Conservation (phyloP, 1,139 yeast genomes). For the Scheffersomyces cryptocercus region DNA sequence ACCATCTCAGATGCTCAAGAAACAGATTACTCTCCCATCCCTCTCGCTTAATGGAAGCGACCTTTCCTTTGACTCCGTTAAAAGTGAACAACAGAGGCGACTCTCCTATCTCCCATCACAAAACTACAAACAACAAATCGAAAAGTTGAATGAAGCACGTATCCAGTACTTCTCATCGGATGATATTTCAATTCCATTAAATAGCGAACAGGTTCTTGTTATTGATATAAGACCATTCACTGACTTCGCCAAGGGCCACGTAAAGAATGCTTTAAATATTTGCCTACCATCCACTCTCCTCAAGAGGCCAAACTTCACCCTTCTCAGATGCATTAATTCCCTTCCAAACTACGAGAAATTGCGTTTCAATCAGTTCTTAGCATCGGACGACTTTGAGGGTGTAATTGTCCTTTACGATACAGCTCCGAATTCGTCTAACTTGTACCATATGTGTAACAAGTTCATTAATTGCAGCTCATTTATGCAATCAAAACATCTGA, state of each 20-base stretch:
- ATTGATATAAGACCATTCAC: slow-evolving; percentile 75
- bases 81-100: slow-evolving; percentile 18
- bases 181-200: slow-evolving; percentile 2
- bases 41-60: slow-evolving; percentile 9
- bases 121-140: slow-evolving; percentile 12
- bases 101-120: slow-evolving; percentile 14
- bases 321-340: slow-evolving; percentile 58
- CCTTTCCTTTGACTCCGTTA: slow-evolving; percentile 15
- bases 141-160: slow-evolving; percentile 7
- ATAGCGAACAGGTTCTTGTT: slow-evolving; percentile 29
- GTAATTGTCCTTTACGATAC: slow-evolving; percentile 34
- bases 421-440: slow-evolving; percentile 33
- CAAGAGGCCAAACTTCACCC: slow-evolving; percentile 64
- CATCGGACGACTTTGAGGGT: slow-evolving; percentile 7
- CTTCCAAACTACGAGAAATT: slow-evolving; percentile 47
- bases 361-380: slow-evolving; percentile 19
- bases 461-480: slow-evolving; percentile 34
- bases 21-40: slow-evolving; percentile 18
- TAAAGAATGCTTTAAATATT: slow-evolving; percentile 61
- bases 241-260: slow-evolving; percentile 54
- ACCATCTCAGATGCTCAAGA: slow-evolving; percentile 8
- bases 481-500: slow-evolving; percentile 25
- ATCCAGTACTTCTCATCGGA: slow-evolving; percentile 6
- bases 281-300: slow-evolving; percentile 79
- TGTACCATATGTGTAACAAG: slow-evolving; percentile 51